phyloP scores from a whole-genome alignment of 305 asterid genomes.

The Fraxinus sp. region DNA sequence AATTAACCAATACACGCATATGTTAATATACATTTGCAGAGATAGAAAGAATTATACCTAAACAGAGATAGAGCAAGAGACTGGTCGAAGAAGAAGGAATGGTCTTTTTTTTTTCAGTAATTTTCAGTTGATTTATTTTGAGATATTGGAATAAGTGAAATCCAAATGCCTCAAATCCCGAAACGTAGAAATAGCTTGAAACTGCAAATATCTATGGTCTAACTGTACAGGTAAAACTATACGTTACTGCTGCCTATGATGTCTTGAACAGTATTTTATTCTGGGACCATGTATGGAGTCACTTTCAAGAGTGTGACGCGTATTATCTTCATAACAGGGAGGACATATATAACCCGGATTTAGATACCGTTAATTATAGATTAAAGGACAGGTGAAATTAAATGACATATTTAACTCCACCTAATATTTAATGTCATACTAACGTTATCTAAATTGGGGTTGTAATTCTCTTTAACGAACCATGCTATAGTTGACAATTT shows the following conservation, averaged over 20 bases:
- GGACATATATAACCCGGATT: neutral
- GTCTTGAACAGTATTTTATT: neutral
- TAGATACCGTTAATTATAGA: neutral
- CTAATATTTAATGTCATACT: neutral
- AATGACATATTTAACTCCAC: neutral
- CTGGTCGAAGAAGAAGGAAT: neutral
- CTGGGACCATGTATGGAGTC: neutral
- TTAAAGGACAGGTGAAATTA: neutral
- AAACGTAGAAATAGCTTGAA: conserved; percentile 20
- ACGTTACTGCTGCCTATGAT: neutral
- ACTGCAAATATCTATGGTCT: conserved; percentile 23
- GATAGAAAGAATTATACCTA: conserved; percentile 24
- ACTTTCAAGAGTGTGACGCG: neutral
- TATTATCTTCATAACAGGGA: neutral
- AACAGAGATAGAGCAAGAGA: conserved; percentile 1
- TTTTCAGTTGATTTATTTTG: conserved; percentile 20
- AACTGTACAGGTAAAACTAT: neutral
- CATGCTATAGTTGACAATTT: neutral
- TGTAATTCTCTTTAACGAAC: neutral
- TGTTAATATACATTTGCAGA: neutral
- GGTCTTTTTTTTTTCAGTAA: conserved; percentile 28
- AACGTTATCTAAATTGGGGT: too few relatives aligned
- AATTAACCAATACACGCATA: neutral
- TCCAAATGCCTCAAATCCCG: conserved; percentile 21
- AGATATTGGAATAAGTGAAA: conserved; percentile 17